Conservation (phyloP, 352 stramenopile genomes). For the Globisporangium cystogenes region DNA sequence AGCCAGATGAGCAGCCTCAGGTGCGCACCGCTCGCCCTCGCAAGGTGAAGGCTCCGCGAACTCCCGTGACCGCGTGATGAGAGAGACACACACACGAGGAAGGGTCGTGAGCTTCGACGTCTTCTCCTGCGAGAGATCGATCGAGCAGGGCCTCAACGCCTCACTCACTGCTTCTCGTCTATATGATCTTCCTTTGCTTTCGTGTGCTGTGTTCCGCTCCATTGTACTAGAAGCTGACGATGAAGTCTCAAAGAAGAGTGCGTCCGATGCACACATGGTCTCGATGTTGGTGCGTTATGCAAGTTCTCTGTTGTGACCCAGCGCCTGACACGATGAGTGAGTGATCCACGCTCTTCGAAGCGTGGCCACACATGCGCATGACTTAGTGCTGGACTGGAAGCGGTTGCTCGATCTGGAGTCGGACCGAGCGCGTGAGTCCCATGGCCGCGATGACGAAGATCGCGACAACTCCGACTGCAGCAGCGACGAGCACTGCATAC, state of each 20-base stretch:
- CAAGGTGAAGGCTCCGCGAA: conserved; percentile 7
- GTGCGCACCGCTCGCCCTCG: not conserved
- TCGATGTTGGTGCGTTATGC: too few species aligned
- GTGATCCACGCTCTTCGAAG: too few species aligned
- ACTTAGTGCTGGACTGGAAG: not conserved
- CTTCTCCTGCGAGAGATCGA: not conserved
- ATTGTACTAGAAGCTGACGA: too few species aligned
- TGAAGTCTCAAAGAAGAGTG: too few species aligned
- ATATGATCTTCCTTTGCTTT: not conserved
- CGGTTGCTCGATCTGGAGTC: not conserved
- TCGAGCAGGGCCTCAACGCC: not conserved
- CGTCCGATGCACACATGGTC: too few species aligned
- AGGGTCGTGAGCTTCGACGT: not conserved
- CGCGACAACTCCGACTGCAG: not conserved
- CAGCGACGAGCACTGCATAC: not conserved
- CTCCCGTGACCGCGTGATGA: not conserved
- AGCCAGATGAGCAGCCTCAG: not conserved
- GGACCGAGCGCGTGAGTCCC: not conserved
- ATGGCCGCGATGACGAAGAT: not conserved
- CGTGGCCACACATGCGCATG: not conserved
- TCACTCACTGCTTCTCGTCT: not conserved
- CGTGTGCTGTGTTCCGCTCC: not conserved
- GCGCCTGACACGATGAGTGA: too few species aligned
- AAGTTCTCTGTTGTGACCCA: too few species aligned
- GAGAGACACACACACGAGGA: not conserved